Conservation (phyloP, 73 alveolate species). For the Tetrahymena borealis region DNA sequence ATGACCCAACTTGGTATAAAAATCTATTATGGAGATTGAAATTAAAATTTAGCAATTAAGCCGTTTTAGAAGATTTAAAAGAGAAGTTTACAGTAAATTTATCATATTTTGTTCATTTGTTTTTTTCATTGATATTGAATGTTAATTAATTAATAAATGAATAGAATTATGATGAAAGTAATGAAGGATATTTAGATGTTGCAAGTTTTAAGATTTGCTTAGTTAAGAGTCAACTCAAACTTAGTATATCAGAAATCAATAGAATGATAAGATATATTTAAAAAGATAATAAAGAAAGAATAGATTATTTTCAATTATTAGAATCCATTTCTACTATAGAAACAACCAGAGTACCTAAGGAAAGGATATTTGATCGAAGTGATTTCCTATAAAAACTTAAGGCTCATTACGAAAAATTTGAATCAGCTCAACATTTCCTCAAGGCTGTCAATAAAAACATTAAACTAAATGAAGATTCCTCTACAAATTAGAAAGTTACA, state of each 20-base stretch:
- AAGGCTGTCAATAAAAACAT: not conserved
- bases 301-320: slow-evolving; percentile 26
- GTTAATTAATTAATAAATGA: not conserved
- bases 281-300: slow-evolving; percentile 1
- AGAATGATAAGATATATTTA: slow-evolving; percentile 30
- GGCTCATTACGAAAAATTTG: not conserved
- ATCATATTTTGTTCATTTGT: no score
- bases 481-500: not conserved
- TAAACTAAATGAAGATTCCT: not conserved
- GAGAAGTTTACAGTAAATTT: not conserved
- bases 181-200: slow-evolving; percentile 31
- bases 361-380: not conserved
- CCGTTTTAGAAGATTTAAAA: not conserved
- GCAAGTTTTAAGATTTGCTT: slow-evolving; percentile 35
- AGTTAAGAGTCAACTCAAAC: slow-evolving; percentile 20
- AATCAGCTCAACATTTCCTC: not conserved
- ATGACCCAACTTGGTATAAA: slow-evolving; percentile 33
- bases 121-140: not conserved
- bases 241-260: slow-evolving; percentile 28
- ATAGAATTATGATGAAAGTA: slow-evolving; percentile 19
- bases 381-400: not conserved
- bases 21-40: slow-evolving; percentile 13
- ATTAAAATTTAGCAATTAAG: slow-evolving; percentile 14
- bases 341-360: not conserved
- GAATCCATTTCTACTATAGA: not conserved